These are phyloP conservation scores for Entomortierella beljakovae DNA, from an alignment of 192 early-diverging fungal genomes.

Conservation along the genomic window DNA sequence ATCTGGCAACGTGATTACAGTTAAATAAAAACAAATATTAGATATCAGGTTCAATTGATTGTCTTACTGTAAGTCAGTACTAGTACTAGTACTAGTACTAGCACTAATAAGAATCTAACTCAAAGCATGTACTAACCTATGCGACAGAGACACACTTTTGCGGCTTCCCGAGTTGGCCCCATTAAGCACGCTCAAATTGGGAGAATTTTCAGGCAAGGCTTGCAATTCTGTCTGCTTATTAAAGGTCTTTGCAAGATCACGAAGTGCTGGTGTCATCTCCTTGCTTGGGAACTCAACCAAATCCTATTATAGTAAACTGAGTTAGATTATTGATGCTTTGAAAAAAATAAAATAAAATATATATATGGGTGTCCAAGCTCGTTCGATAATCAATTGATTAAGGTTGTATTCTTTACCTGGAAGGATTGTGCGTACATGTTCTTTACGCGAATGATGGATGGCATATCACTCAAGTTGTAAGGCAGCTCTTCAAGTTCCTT, in stretches of 20 bases:
- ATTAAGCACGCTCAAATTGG: slow-evolving; percentile 58
- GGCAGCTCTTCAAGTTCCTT: slow-evolving; percentile 95
- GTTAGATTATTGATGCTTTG: no score
- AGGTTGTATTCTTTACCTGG: slow-evolving; percentile 68
- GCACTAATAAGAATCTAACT: no score
- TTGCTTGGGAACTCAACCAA: slow-evolving; percentile 68
- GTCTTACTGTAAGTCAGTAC: no score
- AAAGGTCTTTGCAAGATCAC: slow-evolving; percentile 41
- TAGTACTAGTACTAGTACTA: no score
- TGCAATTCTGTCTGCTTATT: slow-evolving; percentile 45
- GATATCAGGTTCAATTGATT: no score
- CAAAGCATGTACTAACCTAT: slow-evolving; percentile 53
- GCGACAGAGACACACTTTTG: slow-evolving; percentile 56
- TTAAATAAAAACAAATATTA: background rate
- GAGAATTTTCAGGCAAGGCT: slow-evolving; percentile 56
- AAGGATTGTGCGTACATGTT: slow-evolving; percentile 96
- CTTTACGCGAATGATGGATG: slow-evolving; percentile 89
- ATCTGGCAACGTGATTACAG: slow-evolving; percentile 41
- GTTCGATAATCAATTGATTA: no score
- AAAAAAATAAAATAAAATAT: slow-evolving; percentile 4
- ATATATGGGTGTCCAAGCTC: no score
- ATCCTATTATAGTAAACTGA: slow-evolving; percentile 61
- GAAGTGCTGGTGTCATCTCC: slow-evolving; percentile 47
- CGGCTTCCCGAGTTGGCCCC: slow-evolving; percentile 9
- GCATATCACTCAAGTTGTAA: slow-evolving; percentile 88